Evolutionary conservation across 768 basidiomycete species (phyloP), one percentile per base, ranked within the genome.

Genomic region (Lentinula sp.): DNA sequence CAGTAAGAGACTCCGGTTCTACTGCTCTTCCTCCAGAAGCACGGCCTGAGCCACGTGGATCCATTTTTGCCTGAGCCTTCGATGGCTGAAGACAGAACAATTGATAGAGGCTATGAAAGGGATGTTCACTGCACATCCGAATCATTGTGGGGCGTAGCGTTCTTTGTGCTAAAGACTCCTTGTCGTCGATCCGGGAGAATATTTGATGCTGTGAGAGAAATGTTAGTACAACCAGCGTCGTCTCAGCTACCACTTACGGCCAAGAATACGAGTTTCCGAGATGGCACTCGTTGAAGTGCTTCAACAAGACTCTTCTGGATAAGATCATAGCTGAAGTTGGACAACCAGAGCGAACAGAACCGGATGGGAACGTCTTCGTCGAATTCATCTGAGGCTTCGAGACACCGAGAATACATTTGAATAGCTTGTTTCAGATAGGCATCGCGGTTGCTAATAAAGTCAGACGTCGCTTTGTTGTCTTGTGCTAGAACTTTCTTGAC

Each of bases 81-180:
- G 65, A 74, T 9, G 78, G 76, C 59, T 74, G 79, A 63, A 96
- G 74, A 59, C 91, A 91, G 70, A 87, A 91, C 2, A 98, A 83
- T 65, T 95, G 93, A 72, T 95, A 96, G 6, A 97, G 74, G 65
- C 84, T 89, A 70, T 99, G 97, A 74, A 93, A 98, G 0, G 96
- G 95, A 69, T 99, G 97, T 57, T 98, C 93, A 60, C 72, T 73
- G 67, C 91, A 91, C 81, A 99, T 90, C 23, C 85, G 81, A 4
- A 89, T 60, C 23, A 98, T 77, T 31, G 91, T 73, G 2, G 66
- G 72, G 55, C 87, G 84, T 5, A 98, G 78, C 61, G 57, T 76
- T 78, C 45, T 72, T 63, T 5, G 73, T 61, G 39, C 73, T 39
- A 2, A 68, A 11, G 59, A 35, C 1, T 31, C 13, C 35, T 28